Evolutionary conservation across 768 basidiomycete species (phyloP), one percentile per base, ranked within the genome.

Genomic region (Leccinum rimulosum): DNA sequence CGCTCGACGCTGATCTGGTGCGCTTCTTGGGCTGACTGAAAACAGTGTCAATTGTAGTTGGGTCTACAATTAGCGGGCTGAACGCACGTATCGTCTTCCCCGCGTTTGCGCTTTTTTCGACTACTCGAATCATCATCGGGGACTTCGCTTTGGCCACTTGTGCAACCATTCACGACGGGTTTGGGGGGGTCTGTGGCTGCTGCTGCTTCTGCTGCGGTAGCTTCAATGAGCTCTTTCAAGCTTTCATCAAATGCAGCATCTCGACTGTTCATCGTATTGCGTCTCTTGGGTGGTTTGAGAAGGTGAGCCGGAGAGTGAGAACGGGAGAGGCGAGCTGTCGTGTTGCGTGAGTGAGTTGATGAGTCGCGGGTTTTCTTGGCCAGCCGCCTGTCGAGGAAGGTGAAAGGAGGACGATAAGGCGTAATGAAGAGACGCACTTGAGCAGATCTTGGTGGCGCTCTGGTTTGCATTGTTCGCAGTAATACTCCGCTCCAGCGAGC

Each of bases 201-300:
- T 52, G 83, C 83, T 4, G 87, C 88, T 70, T 89, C 87, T 6
- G 86, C 84, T 27, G 88, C 88, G 19, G 87, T 87, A 40, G 83
- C 84, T 65, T 88, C 86, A 53, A 91, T 85, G 55, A 89, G 76
- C 67, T 89, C 88, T 70, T 89, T 87, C 57, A 91, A 71, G 69
- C 87, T 93, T 69, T 95, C 91, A 70, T 96, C 95, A 70, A 94
- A 95, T 12, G 87, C 89, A 15, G 95, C 93, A 72, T 97, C 96
- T 58, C 96, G 80, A 68, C 93, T 95, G 73, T 98, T 98, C 94
- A 99, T 96, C 53, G 97, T 99, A 66, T 93, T 94, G 60, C 97
- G 82, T 54, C 93, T 85, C 76, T 95, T 96, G 43, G 89, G 82
- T n/a, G 84, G 80, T 66, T 85, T 84, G 61, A 85, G 86, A 36